phyloP scores from a whole-genome alignment of 225 moss, liverwort and hornwort genomes.

The Straminergon stramineum region DNA sequence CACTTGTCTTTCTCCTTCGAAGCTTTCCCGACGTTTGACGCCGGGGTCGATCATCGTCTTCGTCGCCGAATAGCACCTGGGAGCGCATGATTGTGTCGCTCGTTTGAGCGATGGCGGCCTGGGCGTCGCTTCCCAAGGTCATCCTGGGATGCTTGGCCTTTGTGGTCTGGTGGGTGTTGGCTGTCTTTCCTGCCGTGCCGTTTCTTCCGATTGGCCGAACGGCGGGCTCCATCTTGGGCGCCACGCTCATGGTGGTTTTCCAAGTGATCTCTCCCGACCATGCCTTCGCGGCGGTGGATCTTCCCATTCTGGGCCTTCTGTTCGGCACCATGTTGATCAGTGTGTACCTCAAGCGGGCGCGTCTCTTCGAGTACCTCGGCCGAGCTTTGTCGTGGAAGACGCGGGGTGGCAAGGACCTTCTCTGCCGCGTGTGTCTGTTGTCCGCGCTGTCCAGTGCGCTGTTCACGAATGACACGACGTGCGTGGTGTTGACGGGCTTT shows the following conservation, averaged over 20 bases:
- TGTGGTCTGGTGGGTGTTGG: conserved; percentile 62
- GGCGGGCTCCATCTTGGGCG: conserved; percentile 76
- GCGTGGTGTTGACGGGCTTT: conserved; percentile 72
- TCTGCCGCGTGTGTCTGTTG: conserved; percentile 55
- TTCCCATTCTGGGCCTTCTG: conserved; percentile 66
- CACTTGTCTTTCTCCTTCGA: not conserved
- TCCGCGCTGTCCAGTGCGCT: conserved; percentile 77
- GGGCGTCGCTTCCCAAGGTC: conserved; percentile 26
- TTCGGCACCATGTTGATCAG: conserved; percentile 90
- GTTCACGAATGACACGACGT: conserved; percentile 89
- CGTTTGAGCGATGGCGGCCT: not conserved
- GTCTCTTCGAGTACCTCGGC: conserved; percentile 49
- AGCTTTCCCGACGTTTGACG: not conserved
- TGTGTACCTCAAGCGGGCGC: conserved; percentile 51
- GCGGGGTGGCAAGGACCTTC: conserved; percentile 56
- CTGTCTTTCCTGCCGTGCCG: conserved; percentile 70
- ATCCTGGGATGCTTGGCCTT: conserved; percentile 59
- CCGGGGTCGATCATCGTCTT: not conserved
- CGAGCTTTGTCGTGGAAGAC: conserved; percentile 51
- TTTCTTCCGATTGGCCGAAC: conserved; percentile 77
- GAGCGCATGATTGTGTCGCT: not conserved
- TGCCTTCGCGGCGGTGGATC: conserved; percentile 65
- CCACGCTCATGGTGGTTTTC: conserved; percentile 72
- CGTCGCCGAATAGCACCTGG: not conserved
- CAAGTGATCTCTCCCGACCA: conserved; percentile 36